Evolutionary conservation across 2,329 filamentous ascomycete genomes (phyloP).

Genomic region (Xylaria arbuscula): DNA sequence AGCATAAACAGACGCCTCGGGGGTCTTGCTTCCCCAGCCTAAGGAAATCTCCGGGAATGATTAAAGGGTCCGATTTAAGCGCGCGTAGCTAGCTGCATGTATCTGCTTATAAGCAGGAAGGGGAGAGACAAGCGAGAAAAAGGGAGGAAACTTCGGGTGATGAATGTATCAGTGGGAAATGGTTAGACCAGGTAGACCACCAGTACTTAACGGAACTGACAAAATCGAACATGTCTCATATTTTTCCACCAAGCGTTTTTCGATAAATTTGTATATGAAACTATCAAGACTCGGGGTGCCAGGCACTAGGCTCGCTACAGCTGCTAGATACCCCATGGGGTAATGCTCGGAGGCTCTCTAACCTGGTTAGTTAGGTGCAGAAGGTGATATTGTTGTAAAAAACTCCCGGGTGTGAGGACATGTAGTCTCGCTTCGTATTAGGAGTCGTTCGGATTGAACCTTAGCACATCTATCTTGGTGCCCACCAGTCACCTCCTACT

Average conservation of each 20-base stretch:
- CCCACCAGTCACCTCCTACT: neutral
- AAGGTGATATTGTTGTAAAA: neutral
- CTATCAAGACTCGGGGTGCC: neutral
- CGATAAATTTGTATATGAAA: neutral
- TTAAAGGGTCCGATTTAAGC: neutral
- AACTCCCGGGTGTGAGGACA: no score
- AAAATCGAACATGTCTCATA: constrained; percentile 3
- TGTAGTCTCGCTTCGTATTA: neutral
- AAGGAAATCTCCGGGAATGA: neutral
- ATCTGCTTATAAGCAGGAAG: neutral
- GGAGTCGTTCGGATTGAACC: neutral
- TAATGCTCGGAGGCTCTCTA: neutral
- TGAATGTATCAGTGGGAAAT: neutral
- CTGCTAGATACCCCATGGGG: neutral
- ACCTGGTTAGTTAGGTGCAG: neutral
- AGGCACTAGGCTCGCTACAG: neutral
- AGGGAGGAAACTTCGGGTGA: neutral
- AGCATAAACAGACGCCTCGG: neutral
- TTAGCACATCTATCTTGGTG: no score
- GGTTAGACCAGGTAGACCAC: constrained; percentile 6
- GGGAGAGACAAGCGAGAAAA: neutral
- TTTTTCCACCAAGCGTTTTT: neutral
- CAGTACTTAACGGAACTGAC: neutral
- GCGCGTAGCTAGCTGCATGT: neutral
- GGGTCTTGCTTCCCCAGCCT: neutral